Evolutionary conservation across 2,329 filamentous ascomycete genomes (phyloP), one percentile per base, ranked within the genome.

Genomic region (Sclerotiophoma versabilis): DNA sequence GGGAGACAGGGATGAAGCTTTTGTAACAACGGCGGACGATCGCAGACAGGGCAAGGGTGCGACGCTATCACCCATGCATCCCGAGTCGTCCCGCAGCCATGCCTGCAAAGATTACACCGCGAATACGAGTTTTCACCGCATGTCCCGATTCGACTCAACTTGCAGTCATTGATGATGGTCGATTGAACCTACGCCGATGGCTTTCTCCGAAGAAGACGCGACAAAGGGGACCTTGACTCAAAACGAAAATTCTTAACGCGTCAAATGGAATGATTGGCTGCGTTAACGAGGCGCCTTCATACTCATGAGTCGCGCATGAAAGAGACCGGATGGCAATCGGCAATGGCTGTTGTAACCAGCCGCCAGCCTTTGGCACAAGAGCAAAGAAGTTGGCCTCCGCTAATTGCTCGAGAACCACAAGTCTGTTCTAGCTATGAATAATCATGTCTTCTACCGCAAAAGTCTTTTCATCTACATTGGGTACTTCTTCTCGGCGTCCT

Each of bases 21-120:
- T 62, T 62, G 56, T 59, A 60, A 55, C 59, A 69, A 66, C 68
- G 62, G 68, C 48, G 47, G 69, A 58, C 65, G 64, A 71, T 73
- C 68, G 64, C 65, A 68, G 60, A 54, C 51, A 64, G 66, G 59
- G 58, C 47, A 60, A 62, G 61, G 62, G 65, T 65, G 61, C 54
- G 55, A 64, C 64, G 61, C 69, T 69, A 60, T 58, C 57, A 61
- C 46, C 62, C 62, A 63, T 62, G 65, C 62, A 65, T 67, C 65
- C 60, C 68, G 64, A 69, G 62, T 70, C 67, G 68, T 70, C 62
- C 66, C 65, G 68, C 59, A 59, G 58, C 47, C 46, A 60, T 57
- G 44, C 23, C 53, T 64, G 54, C 48, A 59, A 54, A 55, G 27
- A 54, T 55, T 57, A 59, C 52, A 57, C 49, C 54, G 49, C 27